These are phyloP conservation scores for Penicillium ucsense DNA, from an alignment of 495 filamentous ascomycete species.

Conservation along the genomic window DNA sequence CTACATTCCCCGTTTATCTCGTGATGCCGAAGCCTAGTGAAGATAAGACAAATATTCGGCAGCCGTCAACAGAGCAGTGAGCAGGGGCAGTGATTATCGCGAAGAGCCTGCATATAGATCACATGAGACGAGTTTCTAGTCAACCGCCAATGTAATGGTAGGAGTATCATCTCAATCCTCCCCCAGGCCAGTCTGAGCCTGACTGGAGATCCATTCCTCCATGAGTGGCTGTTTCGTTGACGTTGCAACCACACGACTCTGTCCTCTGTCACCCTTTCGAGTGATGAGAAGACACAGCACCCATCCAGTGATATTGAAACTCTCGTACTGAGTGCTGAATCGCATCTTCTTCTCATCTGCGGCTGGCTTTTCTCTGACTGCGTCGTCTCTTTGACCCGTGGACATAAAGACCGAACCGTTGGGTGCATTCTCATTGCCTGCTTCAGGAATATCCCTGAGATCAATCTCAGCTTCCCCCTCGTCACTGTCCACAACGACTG, in stretches of 20 bases:
- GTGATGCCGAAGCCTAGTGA: too few relatives aligned
- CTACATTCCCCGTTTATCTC: too few relatives aligned
- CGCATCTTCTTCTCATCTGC: constrained; percentile 81
- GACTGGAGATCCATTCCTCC: constrained; percentile 87
- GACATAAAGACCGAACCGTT: not conserved
- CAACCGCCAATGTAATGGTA: not conserved
- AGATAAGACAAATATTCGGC: too few relatives aligned
- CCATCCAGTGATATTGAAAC: constrained; percentile 87
- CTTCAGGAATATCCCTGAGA: constrained; percentile 30
- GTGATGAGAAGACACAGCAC: constrained; percentile 88
- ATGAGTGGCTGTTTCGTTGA: constrained; percentile 61
- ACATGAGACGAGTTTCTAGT: not conserved
- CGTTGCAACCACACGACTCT: constrained; percentile 17
- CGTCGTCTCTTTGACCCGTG: constrained; percentile 7
- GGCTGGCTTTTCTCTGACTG: constrained; percentile 2
- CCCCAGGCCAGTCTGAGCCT: constrained; percentile 36
- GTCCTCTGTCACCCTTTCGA: constrained; percentile 42
- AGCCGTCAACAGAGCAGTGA: too few relatives aligned
- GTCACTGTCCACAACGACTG: constrained; percentile 35
- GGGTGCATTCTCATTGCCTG: constrained; percentile 5
- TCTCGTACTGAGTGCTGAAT: constrained; percentile 80
- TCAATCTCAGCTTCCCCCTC: constrained; percentile 26
- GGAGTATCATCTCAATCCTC: constrained; percentile 28
- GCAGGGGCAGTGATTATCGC: too few relatives aligned
- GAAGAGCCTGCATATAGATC: too few relatives aligned